Evolutionary conservation across 169 alveolate genomes (phyloP).

Genomic region (Plasmodium blacklocki): DNA sequence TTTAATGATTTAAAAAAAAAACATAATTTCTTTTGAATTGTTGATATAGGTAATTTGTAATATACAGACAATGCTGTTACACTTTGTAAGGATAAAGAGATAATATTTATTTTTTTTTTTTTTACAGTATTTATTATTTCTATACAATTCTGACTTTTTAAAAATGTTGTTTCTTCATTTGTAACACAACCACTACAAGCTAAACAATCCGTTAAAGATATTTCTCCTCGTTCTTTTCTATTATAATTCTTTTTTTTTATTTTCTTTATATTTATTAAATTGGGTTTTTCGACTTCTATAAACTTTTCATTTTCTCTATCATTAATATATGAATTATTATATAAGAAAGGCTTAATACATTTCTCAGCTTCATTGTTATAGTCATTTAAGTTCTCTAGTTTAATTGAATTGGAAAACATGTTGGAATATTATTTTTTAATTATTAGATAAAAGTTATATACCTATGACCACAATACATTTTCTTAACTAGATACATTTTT

Average conservation of each 20-base stretch:
- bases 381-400: conserved; percentile 88
- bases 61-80: conserved; percentile 85
- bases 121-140: conserved; percentile 79
- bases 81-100: conserved; percentile 89
- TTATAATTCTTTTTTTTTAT: conserved; percentile 17
- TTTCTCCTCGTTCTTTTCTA: conserved; percentile 41
- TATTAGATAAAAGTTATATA: not conserved
- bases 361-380: conserved; percentile 88
- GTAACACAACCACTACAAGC: conserved; percentile 96
- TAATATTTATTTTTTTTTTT: conserved; percentile 76
- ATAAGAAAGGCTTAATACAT: conserved; percentile 86
- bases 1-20: conserved; percentile 76
- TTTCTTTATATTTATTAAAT: conserved; percentile 46
- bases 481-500: not conserved
- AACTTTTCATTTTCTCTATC: conserved; percentile 38
- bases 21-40: conserved; percentile 76
- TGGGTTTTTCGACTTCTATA: conserved; percentile 7
- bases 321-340: conserved; percentile 39
- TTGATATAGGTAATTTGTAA: conserved; percentile 67
- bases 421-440: conserved; percentile 1
- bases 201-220: conserved; percentile 89
- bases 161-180: conserved; percentile 91
- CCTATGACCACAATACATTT: not conserved
- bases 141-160: conserved; percentile 86
- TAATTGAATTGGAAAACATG: conserved; percentile 86